phyloP scores from a whole-genome alignment of 257 asterid species.

The Solanum chilense region DNA sequence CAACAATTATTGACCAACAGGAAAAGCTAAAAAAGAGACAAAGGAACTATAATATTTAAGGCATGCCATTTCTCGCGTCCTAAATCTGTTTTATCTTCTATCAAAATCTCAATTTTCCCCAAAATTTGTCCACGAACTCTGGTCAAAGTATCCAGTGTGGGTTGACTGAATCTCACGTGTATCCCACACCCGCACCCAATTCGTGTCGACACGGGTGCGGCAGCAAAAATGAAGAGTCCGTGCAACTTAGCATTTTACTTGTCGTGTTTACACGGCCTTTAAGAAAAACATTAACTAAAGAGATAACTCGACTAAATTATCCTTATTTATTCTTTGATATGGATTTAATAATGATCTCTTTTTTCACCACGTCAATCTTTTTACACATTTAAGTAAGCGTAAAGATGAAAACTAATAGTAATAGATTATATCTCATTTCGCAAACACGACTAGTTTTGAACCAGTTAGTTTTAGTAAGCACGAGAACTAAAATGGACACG shows the following conservation, averaged over 20 bases:
- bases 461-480: background rate
- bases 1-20: background rate
- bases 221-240: background rate
- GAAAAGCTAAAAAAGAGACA: background rate
- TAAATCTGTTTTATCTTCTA: background rate
- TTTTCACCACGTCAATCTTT: background rate
- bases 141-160: background rate
- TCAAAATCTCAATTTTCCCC: background rate
- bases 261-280: background rate
- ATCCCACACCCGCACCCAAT: background rate
- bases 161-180: background rate
- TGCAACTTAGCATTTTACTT: background rate
- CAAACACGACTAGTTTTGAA: background rate
- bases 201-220: background rate
- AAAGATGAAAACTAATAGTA: background rate
- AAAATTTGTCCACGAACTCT: background rate
- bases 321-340: background rate
- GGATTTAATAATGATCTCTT: background rate
- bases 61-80: background rate
- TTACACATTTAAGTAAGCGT: background rate
- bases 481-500: background rate
- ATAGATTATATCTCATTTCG: background rate
- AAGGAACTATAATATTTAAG: background rate
- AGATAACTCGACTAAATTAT: background rate
- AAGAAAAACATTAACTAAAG: background rate